Conservation (phyloP, 2,329 filamentous ascomycete genomes). For the Madurella mycetomatis region DNA sequence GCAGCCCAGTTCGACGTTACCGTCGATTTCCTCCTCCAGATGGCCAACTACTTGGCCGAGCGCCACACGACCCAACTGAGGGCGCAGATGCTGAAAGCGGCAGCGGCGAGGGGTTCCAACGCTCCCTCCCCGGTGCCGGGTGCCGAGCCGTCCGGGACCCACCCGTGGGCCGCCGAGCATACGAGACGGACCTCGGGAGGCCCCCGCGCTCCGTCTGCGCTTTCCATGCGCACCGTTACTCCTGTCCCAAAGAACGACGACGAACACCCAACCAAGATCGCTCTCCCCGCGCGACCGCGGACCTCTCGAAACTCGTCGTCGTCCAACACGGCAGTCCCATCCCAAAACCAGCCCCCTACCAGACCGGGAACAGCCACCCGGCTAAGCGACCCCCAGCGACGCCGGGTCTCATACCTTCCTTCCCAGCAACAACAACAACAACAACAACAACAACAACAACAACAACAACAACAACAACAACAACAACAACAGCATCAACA, state of each 20-base stretch:
- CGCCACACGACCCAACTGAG: constrained; percentile 84
- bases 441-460: constrained; percentile 23
- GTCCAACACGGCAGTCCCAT: constrained; percentile 39
- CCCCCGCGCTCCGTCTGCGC: constrained; percentile 46
- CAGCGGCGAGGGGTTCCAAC: constrained; percentile 51
- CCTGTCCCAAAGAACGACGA: constrained; percentile 46
- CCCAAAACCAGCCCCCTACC: constrained; percentile 29
- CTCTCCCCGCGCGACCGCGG: constrained; percentile 39
- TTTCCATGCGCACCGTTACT: constrained; percentile 50
- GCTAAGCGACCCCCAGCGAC: constrained; percentile 24
- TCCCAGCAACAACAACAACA: constrained; percentile 24
- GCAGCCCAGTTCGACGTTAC: constrained; percentile 77
- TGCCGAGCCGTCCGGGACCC: constrained; percentile 37
- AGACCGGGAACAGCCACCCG: constrained; percentile 30
- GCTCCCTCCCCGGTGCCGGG: constrained; percentile 55
- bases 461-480: neutral
- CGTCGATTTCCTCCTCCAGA: constrained; percentile 82
- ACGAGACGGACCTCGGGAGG: constrained; percentile 51
- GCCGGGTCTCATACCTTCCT: constrained; percentile 29
- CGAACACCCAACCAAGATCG: constrained; percentile 29
- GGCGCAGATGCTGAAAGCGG: constrained; percentile 74
- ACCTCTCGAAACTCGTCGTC: constrained; percentile 47
- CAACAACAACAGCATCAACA: constrained; percentile 24
- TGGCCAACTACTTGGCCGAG: constrained; percentile 92
- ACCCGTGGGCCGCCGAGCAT: constrained; percentile 38